Evolutionary conservation across 495 filamentous ascomycete species (phyloP).

Genomic region (Hypoxylon fuscum): DNA sequence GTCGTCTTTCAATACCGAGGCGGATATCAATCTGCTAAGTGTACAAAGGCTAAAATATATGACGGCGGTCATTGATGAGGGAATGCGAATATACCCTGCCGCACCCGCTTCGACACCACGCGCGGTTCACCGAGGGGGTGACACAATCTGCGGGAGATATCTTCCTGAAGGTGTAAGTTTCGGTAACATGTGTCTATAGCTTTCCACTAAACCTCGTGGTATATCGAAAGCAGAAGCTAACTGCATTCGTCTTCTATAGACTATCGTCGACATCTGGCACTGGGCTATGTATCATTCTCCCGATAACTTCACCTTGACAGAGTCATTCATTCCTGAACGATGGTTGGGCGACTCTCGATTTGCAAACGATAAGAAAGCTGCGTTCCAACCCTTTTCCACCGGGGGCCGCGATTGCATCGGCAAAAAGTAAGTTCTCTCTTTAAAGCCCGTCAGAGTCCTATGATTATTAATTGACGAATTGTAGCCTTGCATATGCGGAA

Average conservation of each 20-base stretch:
- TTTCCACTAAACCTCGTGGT: no score
- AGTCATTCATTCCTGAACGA: slow-evolving; percentile 59
- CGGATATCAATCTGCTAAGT: neutral
- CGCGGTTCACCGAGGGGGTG: neutral
- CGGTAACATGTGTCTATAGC: no score
- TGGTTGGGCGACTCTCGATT: slow-evolving; percentile 56
- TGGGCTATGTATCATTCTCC: slow-evolving; percentile 30
- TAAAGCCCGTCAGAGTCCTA: neutral
- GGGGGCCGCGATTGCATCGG: slow-evolving; percentile 67
- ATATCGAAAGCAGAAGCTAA: no score
- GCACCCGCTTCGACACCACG: neutral
- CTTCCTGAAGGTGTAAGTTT: neutral
- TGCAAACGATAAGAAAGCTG: slow-evolving; percentile 55
- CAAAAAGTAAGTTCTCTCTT: slow-evolving; percentile 56
- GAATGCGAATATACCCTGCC: neutral
- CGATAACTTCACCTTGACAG: slow-evolving; percentile 46
- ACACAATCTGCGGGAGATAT: neutral
- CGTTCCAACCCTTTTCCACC: slow-evolving; percentile 60
- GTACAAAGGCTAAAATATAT: neutral
- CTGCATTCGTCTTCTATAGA: neutral
- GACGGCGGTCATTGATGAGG: neutral
- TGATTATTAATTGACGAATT: neutral
- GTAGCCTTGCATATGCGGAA: slow-evolving; percentile 50
- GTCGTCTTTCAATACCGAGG: neutral
- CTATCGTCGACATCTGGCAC: neutral